phyloP scores from a whole-genome alignment of 1,284 basidiomycete species.

The Coniferiporia sulphurascens region DNA sequence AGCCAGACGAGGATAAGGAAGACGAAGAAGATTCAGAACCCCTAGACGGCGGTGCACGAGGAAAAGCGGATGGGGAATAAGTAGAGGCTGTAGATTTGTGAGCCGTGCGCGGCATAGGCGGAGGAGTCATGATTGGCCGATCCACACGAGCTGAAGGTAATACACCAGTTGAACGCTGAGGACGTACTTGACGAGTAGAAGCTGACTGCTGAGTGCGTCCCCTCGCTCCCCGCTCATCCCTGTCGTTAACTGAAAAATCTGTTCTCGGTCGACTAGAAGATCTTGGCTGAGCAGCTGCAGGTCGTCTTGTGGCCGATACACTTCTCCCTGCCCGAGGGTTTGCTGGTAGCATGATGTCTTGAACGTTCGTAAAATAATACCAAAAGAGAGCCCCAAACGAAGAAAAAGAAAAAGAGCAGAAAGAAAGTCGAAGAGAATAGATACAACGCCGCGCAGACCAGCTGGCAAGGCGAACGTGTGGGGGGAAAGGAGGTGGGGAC shows the following conservation, averaged over 20 bases:
- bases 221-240: slow-evolving; percentile 1
- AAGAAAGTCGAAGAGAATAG: background rate
- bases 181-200: slow-evolving; percentile 23
- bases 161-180: slow-evolving; percentile 26
- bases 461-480: slow-evolving; percentile 20
- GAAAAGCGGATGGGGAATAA: slow-evolving; percentile 4
- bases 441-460: slow-evolving; percentile 23
- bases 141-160: slow-evolving; percentile 19
- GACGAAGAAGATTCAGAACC: slow-evolving; percentile 27
- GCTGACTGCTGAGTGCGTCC: background rate
- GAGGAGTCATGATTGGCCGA: slow-evolving; percentile 10
- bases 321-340: slow-evolving; percentile 15
- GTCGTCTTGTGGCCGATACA: slow-evolving; percentile 3
- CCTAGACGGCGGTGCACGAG: slow-evolving; percentile 11
- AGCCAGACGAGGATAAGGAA: slow-evolving; percentile 25
- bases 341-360: slow-evolving; percentile 14
- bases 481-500: slow-evolving; percentile 7
- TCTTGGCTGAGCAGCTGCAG: slow-evolving; percentile 4
- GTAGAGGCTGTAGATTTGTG: slow-evolving; percentile 5
- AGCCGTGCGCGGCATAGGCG: slow-evolving; percentile 15
- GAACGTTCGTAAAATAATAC: background rate
- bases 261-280: slow-evolving; percentile 15
- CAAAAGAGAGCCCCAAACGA: background rate
- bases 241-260: background rate
- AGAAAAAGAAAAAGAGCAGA: background rate